Base-by-base conservation (phyloP, 2,329 filamentous ascomycete genomes). In the Colletotrichum musicola region DNA sequence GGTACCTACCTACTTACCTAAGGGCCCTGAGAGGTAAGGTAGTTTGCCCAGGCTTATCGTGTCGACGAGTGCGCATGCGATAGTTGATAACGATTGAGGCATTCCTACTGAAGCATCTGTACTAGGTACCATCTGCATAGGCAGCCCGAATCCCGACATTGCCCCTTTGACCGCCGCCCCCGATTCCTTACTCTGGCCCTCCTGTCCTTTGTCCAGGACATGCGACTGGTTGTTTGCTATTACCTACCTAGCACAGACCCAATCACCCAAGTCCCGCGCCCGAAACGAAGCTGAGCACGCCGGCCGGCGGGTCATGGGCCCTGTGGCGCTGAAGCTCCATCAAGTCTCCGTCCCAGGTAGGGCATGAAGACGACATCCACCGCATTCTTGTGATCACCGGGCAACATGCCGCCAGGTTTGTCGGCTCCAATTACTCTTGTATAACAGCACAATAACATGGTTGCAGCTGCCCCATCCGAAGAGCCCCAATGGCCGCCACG, bases 401-500 rank as follows among this genome's bases (percentile, higher is more conserved):
- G 47, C 67, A 67, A 61, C 16, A 73, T 73, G 72, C 70, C 72
- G 60, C 70, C 66, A 58, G 68, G 72, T 72, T 65, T 16, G 68
- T 64, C 7, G n/a, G 40, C n/a, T 10, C 7, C 50, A 20, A 54
- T n/a, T 62, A 30, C 16, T 4, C 58, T 27, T 46, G 30, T 6
- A n/a, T 54, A 56, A 25, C 55, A 60, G 25, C 49, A 56, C 47
- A 62, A 54, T 57, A 53, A 56, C 51, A 67, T 60, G 30, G n/a
- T 30, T 20, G 56, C 56, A 79, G 74, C 55, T 13, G 55, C 55
- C 44, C 70, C 68, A 46, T 64, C 51, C 16, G 77, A 82, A 69
- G 84, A 86, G 75, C 79, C 83, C 51, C 86, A 90, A 79, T 92
- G 90, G 90, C 90, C 90, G 18, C 90, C 90, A 22, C 83, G 87